Conservation (phyloP, 2,329 filamentous ascomycete species). For the Orbilia ellipsospora region DNA sequence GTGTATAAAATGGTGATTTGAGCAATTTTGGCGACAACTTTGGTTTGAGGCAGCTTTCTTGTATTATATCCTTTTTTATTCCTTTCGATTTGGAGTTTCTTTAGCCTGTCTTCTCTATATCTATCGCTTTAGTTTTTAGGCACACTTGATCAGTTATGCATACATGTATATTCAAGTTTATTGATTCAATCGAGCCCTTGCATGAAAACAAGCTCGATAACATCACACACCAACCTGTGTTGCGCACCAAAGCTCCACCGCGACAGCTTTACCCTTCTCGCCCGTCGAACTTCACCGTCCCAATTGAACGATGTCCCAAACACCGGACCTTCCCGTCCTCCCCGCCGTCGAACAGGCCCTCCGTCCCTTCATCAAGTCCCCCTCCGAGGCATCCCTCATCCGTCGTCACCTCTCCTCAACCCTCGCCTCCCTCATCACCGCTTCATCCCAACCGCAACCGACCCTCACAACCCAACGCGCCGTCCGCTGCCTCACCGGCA, state of each 20-base stretch:
- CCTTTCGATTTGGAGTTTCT: neutral
- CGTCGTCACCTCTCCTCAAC: constrained; percentile 42
- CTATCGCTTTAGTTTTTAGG: too few species aligned
- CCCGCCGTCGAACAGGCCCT: constrained; percentile 48
- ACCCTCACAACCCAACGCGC: constrained; percentile 51
- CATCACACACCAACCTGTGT: too few species aligned
- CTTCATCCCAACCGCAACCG: constrained; percentile 26
- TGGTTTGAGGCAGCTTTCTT: too few species aligned
- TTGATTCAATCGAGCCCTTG: too few species aligned
- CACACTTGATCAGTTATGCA: too few species aligned
- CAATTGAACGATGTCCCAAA: constrained; percentile 15
- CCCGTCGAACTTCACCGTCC: neutral
- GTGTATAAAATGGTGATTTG: too few species aligned
- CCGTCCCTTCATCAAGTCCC: constrained; percentile 40
- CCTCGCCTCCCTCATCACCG: constrained; percentile 38
- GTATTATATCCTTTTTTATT: neutral
- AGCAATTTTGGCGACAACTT: too few species aligned
- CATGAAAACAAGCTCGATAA: too few species aligned
- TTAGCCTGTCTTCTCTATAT: neutral
- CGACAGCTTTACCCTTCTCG: neutral
- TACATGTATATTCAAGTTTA: too few species aligned
- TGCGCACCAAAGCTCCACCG: neutral
- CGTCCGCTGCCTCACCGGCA: constrained; percentile 41
- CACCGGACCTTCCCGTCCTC: constrained; percentile 36
- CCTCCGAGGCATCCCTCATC: constrained; percentile 39